These are phyloP conservation scores for Phaeosphaeriaceae sp. DNA, from an alignment of 2,329 filamentous ascomycete species.

Conservation along the genomic window DNA sequence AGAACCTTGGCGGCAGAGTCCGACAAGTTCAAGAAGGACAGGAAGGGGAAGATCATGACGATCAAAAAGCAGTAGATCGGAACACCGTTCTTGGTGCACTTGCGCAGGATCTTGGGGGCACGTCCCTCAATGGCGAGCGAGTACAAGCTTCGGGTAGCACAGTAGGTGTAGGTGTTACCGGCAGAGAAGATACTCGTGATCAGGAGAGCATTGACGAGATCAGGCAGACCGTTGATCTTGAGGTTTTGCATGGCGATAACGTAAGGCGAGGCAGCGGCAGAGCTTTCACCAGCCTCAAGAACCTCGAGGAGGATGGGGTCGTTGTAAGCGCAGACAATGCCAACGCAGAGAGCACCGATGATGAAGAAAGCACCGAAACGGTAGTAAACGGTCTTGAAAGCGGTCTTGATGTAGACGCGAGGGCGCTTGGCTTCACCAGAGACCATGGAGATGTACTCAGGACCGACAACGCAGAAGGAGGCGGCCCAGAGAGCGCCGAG, in stretches of 20 bases:
- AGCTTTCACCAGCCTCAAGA: constrained; percentile 34
- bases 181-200: constrained; percentile 65
- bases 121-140: constrained; percentile 62
- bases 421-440: constrained; percentile 57
- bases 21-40: constrained; percentile 78
- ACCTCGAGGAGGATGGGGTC: constrained; percentile 73
- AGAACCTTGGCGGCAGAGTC: constrained; percentile 72
- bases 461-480: constrained; percentile 57
- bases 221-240: constrained; percentile 61
- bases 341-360: constrained; percentile 54
- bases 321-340: constrained; percentile 66
- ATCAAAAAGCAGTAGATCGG: constrained; percentile 76
- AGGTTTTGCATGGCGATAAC: constrained; percentile 69
- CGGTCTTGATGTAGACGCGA: constrained; percentile 55
- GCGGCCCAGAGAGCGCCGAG: constrained; percentile 52
- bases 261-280: constrained; percentile 67
- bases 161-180: constrained; percentile 64
- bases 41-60: constrained; percentile 72
- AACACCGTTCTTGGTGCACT: constrained; percentile 69
- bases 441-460: constrained; percentile 60
- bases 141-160: constrained; percentile 62
- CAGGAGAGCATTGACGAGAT: constrained; percentile 65
- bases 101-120: constrained; percentile 63
- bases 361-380: constrained; percentile 59
- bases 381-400: constrained; percentile 58